These are phyloP conservation scores for Cyclocybe aegerita DNA, from an alignment of 768 basidiomycete species.

Conservation along the genomic window DNA sequence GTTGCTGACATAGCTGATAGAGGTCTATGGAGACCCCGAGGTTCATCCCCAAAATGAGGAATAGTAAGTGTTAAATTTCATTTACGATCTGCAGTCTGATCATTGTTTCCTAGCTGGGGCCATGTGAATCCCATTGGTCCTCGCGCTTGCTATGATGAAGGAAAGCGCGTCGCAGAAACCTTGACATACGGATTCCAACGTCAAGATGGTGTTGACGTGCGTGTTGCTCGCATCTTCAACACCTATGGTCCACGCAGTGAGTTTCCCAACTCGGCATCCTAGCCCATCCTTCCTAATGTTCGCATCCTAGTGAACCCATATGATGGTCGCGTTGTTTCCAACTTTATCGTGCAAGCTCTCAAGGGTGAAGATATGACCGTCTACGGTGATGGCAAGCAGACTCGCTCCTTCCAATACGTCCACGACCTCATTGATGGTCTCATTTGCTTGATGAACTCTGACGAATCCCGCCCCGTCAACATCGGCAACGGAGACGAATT, in stretches of 20 bases:
- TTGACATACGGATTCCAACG: conserved; percentile 94
- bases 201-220: conserved; percentile 93
- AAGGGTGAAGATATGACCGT: conserved; percentile 97
- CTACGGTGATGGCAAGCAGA: conserved; percentile 91
- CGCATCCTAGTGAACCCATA: conserved; percentile 78
- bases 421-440: conserved; percentile 96
- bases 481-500: conserved; percentile 96
- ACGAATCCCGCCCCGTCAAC: conserved; percentile 93
- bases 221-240: conserved; percentile 98
- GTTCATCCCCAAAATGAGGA: conserved; percentile 97
- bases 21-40: conserved; percentile 98
- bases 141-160: conserved; percentile 99
- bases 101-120: conserved; percentile 69
- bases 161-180: conserved; percentile 98
- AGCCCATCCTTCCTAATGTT: conserved; percentile 22
- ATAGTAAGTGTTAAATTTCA: conserved; percentile 58
- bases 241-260: conserved; percentile 86
- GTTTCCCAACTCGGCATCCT: conserved; percentile 20
- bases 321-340: conserved; percentile 97
- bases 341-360: conserved; percentile 97
- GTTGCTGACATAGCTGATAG: conserved; percentile 35
- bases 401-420: conserved; percentile 96
- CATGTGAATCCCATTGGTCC: conserved; percentile 98
- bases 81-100: conserved; percentile 6
- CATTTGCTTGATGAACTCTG: conserved; percentile 93